A percentile compares a stretch with the other conserved stretches of the same genome.
Conservation (phyloP, 495 filamentous ascomycete species). For the Aspergillus saccharolyticus region DNA sequence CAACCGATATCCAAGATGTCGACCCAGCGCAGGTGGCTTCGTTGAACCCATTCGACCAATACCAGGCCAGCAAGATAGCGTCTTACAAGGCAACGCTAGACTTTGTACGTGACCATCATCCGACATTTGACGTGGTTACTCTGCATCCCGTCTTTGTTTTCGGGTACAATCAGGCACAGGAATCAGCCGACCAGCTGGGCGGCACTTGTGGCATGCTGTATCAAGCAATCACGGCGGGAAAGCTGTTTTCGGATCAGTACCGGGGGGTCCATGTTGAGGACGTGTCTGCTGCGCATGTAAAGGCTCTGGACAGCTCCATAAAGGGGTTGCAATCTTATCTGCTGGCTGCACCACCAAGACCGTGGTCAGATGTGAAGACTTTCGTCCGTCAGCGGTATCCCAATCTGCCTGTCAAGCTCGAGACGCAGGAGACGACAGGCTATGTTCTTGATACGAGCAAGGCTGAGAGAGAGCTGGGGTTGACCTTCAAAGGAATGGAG, state of each 20-base stretch:
- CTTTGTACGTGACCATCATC: constrained; percentile 15
- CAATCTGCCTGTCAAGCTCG: not conserved
- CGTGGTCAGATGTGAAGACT: constrained; percentile 22
- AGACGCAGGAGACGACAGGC: constrained; percentile 16
- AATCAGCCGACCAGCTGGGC: constrained; percentile 7
- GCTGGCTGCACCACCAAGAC: constrained; percentile 13
- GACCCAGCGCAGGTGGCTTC: not conserved
- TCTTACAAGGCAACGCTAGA: constrained; percentile 26
- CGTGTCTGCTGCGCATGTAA: constrained; percentile 19
- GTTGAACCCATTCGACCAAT: constrained; percentile 8
- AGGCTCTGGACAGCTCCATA: constrained; percentile 7
- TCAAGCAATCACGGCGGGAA: constrained; percentile 3
- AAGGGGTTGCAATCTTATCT: constrained; percentile 17
- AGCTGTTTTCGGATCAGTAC: constrained; percentile 3
- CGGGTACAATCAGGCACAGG: constrained; percentile 10
- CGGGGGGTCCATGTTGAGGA: constrained; percentile 18
- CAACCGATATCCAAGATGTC: constrained; percentile 4
- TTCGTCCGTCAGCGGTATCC: constrained; percentile 30
- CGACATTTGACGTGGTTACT: constrained; percentile 14
- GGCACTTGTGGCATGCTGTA: constrained; percentile 13
- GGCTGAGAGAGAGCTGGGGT: constrained; percentile 33
- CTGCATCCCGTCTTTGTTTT: constrained; percentile 20
- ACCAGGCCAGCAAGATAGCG: constrained; percentile 22
- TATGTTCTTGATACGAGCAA: constrained; percentile 52
- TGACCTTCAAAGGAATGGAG: constrained; percentile 23